phyloP scores from a whole-genome alignment of 2,329 filamentous ascomycete genomes.

The Endothia cerciana region DNA sequence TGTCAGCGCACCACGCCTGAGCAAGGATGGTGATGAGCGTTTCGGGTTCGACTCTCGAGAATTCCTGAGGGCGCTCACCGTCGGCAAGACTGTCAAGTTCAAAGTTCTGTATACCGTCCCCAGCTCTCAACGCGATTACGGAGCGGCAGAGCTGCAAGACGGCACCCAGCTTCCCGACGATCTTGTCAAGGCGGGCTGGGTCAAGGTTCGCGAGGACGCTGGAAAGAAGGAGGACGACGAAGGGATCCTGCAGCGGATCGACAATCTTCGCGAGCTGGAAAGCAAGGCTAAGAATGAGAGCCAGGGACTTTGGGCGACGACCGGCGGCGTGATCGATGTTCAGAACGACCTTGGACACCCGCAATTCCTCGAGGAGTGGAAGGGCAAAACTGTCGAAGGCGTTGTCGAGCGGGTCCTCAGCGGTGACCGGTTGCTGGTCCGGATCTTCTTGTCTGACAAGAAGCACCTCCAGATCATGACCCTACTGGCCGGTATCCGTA shows the following conservation, averaged over 20 bases:
- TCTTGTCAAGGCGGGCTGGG: conserved; percentile 85
- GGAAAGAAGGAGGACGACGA: conserved; percentile 88
- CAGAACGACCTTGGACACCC: conserved; percentile 80
- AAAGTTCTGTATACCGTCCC: conserved; percentile 86
- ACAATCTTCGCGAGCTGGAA: conserved; percentile 78
- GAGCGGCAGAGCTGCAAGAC: conserved; percentile 74
- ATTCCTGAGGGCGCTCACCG: conserved; percentile 79
- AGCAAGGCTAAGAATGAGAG: conserved; percentile 75
- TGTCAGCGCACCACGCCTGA: conserved; percentile 84
- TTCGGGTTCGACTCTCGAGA: conserved; percentile 95
- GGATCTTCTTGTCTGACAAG: conserved; percentile 77
- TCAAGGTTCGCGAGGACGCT: conserved; percentile 92
- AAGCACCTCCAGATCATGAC: conserved; percentile 90
- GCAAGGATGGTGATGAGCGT: conserved; percentile 87
- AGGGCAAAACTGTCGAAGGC: conserved; percentile 81
- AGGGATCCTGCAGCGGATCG: conserved; percentile 70
- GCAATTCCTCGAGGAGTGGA: conserved; percentile 80
- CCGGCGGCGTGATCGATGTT: conserved; percentile 70
- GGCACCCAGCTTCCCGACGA: conserved; percentile 80
- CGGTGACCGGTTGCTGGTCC: conserved; percentile 85
- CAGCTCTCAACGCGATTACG: conserved; percentile 85
- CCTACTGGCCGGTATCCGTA: conserved; percentile 84
- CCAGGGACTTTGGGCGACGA: conserved; percentile 79
- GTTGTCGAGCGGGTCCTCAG: conserved; percentile 90
- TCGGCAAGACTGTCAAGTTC: conserved; percentile 88